Evolutionary conservation across 768 basidiomycete species (phyloP).

Genomic region (Kwoniella sp.): DNA sequence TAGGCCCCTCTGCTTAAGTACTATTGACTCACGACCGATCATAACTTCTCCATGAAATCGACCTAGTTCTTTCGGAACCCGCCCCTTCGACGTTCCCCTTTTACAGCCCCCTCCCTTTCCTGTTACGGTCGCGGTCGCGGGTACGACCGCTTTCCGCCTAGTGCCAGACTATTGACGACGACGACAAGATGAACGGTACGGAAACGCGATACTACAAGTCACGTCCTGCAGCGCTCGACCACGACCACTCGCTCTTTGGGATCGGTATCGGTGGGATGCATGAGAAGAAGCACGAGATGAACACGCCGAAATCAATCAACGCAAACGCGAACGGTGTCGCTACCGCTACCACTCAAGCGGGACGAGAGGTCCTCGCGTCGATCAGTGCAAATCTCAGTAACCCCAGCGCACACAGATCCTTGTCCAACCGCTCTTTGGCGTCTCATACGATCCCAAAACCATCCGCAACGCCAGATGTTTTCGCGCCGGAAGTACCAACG

Average conservation of each 20-base stretch:
- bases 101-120: neutral
- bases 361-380: conserved; percentile 19
- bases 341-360: neutral
- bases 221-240: neutral
- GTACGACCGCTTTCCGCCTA: neutral
- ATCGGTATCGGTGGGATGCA: neutral
- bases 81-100: neutral
- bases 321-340: neutral
- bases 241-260: neutral
- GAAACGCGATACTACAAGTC: neutral
- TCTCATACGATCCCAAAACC: conserved; percentile 32
- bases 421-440: neutral
- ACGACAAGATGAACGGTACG: neutral
- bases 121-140: neutral
- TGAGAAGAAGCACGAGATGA: neutral
- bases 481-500: conserved; percentile 19
- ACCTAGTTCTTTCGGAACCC: no score
- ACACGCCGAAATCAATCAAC: conserved; percentile 5
- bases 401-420: conserved; percentile 2
- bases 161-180: neutral
- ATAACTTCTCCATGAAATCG: no score
- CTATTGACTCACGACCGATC: no score
- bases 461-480: conserved; percentile 39
- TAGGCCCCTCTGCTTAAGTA: no score
- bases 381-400: conserved; percentile 13